Conservation (phyloP, 345 rosid genomes). For the Arabis hirsuta region DNA sequence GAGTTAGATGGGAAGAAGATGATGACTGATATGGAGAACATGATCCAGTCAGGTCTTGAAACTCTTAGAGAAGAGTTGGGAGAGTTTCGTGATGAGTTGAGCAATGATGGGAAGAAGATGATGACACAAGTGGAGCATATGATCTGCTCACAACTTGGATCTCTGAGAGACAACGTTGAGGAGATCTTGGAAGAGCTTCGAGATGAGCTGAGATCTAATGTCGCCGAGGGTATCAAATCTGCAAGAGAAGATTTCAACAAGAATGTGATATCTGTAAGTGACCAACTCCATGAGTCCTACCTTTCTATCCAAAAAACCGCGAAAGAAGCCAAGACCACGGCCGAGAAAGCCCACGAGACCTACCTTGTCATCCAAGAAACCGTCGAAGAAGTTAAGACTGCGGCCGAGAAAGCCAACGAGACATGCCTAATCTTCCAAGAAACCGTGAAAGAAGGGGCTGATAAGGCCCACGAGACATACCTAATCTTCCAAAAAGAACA, state of each 20-base stretch:
- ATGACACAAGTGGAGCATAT: conserved; percentile 11
- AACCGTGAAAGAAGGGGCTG: conserved; percentile 20
- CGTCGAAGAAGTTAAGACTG: conserved; percentile 6
- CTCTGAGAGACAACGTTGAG: conserved; percentile 21
- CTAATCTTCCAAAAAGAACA: not conserved
- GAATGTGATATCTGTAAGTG: conserved; percentile 1
- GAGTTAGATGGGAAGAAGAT: conserved; percentile 27
- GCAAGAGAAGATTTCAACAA: conserved; percentile 2
- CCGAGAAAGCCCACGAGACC: conserved; percentile 5
- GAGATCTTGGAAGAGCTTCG: conserved; percentile 4
- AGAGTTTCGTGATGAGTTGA: conserved; percentile 25
- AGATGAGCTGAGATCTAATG: conserved; percentile 9
- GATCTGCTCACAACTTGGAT: conserved; percentile 20
- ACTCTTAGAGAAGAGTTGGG: conserved; percentile 21
- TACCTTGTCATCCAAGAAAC: conserved; percentile 7
- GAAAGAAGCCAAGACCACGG: conserved; percentile 9
- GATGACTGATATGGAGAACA: conserved; percentile 13
- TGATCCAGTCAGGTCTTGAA: conserved; percentile 23
- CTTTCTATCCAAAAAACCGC: conserved; percentile 21
- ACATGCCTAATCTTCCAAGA: conserved; percentile 5
- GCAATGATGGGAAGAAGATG: conserved; percentile 22
- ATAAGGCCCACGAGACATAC: conserved; percentile 11
- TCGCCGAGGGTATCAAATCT: not conserved
- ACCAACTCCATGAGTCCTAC: conserved; percentile 19
- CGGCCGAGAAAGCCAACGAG: conserved; percentile 4